Base-by-base conservation (phyloP, 75 land plant species). In the Sequoia sempervirens region DNA sequence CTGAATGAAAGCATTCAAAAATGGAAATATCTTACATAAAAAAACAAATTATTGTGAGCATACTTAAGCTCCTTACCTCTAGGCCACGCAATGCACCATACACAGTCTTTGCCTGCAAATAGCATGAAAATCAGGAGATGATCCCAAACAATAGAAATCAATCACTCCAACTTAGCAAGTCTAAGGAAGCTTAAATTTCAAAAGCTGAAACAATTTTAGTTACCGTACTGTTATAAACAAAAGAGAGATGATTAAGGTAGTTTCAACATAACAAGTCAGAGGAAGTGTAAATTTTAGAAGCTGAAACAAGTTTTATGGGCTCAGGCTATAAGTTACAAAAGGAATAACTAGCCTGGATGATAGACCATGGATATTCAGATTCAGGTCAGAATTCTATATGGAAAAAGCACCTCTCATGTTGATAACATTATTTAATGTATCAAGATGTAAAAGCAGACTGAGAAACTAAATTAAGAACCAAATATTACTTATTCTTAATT, bases 1-100 rank as follows among this genome's bases (percentile, higher is more conserved):
- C 14, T 41, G 13, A 38, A 82, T 10, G 23, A 82, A 68, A 26
- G 47, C 2, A 30, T 75, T 45, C 46, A 78, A 43, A 12, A 10
- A 78, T 78, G 12, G 7, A 26, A 78, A 78, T 43, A 45, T 20
- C 45, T 1, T 78, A 78, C 46, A 78, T 45, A 26, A 40, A 43
- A 43, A 7, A 23, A 3, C 23, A 78, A 23, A 41, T 45, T 14
- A n/a, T 43, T 43, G 30, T n/a, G 13, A 43, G 80, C 28, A 45
- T 75, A 45, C 47, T 28, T 32, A 68, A 70, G 73, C 36, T 32
- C 32, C 82, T 83, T 90, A 97, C 99, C 99, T 97, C 98, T 75
- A 97, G 84, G 2, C 98, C 99, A 82, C 94, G 96, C 70, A 97
- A 70, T 41, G 96, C 99, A 43, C 99, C 99, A 89, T 92, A 97